Conservation (phyloP, 2,329 filamentous ascomycete genomes). For the Exophiala sideris region DNA sequence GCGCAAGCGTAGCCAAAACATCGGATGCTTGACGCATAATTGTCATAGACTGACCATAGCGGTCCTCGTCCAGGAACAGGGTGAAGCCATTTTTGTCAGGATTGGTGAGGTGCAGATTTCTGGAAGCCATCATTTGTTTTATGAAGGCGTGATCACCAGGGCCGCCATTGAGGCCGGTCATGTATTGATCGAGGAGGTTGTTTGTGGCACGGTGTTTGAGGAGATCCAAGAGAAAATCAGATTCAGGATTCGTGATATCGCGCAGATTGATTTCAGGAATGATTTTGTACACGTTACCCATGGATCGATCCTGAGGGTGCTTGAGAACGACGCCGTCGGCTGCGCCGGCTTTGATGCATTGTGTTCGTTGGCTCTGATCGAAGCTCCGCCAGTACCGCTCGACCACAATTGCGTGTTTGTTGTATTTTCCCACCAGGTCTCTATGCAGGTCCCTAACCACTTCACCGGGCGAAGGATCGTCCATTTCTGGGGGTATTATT, state of each 20-base stretch:
- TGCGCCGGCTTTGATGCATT: slow-evolving; percentile 37
- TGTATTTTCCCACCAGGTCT: slow-evolving; percentile 43
- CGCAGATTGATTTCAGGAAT: slow-evolving; percentile 46
- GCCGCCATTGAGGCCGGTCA: slow-evolving; percentile 29
- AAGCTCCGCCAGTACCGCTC: slow-evolving; percentile 43
- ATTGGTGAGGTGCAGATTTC: slow-evolving; percentile 33
- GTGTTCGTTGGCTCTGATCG: slow-evolving; percentile 33
- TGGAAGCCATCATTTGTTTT: slow-evolving; percentile 34
- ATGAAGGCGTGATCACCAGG: slow-evolving; percentile 40
- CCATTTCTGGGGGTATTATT: too few relatives aligned
- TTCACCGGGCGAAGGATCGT: neutral
- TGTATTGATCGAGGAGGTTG: slow-evolving; percentile 37
- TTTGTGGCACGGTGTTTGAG: slow-evolving; percentile 40
- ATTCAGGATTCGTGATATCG: slow-evolving; percentile 37
- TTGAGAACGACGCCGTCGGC: slow-evolving; percentile 36
- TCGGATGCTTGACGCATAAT: slow-evolving; percentile 25
- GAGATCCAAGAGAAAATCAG: slow-evolving; percentile 40
- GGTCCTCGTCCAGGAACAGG: slow-evolving; percentile 34
- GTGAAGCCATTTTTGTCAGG: slow-evolving; percentile 35
- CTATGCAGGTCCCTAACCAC: slow-evolving; percentile 10
- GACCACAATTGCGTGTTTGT: slow-evolving; percentile 35
- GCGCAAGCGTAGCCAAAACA: slow-evolving; percentile 24
- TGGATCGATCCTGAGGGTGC: slow-evolving; percentile 34
- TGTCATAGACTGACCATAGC: slow-evolving; percentile 40
- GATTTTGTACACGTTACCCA: slow-evolving; percentile 41